Percentiles rank a stretch among this genome's conserved stretches.
Conservation (phyloP, 805 yeast genomes). For the Myxozyma melibiosi region DNA sequence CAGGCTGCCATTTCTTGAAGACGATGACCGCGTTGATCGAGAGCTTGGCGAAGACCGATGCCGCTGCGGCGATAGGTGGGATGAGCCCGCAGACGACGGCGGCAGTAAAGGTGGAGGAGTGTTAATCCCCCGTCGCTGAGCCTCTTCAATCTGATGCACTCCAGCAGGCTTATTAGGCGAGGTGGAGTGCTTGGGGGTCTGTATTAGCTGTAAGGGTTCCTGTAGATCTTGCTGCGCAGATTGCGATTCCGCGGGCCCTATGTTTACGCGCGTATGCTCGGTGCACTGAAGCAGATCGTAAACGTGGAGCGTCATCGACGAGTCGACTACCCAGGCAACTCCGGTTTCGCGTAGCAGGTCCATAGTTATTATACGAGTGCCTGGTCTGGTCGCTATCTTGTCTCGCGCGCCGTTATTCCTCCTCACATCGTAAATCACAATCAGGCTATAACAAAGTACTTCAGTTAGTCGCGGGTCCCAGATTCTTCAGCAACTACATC, state of each 20-base stretch:
- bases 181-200: neutral
- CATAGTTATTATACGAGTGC: conserved; percentile 16
- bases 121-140: neutral
- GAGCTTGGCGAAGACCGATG: neutral
- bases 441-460: too few relatives aligned
- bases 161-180: neutral
- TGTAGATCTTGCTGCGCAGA: neutral
- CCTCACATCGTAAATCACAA: conserved; percentile 28
- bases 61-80: conserved; percentile 1
- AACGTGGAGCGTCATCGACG: conserved; percentile 19
- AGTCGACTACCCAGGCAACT: conserved; percentile 30
- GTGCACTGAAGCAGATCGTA: conserved; percentile 27
- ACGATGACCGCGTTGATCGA: neutral
- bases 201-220: neutral
- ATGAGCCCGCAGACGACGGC: too few relatives aligned
- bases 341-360: conserved; percentile 30
- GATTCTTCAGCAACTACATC: too few relatives aligned
- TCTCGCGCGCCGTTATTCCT: conserved; percentile 30
- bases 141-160: neutral
- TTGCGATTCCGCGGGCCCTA: conserved; percentile 5
- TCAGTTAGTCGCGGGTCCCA: too few relatives aligned
- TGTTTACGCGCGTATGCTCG: conserved; percentile 7
- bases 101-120: neutral
- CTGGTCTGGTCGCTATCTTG: conserved; percentile 7
- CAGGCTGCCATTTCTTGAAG: neutral